Percentiles rank a stretch among this genome's conserved stretches.
Evolutionary conservation across 371 early-diverging fungal genomes (phyloP).

Genomic region (Coemansia sp.): DNA sequence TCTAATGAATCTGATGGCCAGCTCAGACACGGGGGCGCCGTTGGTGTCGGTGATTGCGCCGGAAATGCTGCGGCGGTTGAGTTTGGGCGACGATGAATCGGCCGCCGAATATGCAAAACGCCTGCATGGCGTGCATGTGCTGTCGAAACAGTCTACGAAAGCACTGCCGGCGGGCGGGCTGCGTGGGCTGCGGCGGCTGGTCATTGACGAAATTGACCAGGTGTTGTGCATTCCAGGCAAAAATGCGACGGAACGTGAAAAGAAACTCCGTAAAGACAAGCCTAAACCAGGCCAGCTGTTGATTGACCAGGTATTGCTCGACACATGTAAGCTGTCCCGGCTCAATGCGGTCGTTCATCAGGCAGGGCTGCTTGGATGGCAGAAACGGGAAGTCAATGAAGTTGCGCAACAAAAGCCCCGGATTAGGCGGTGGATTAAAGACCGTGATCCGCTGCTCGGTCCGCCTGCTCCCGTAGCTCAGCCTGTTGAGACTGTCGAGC

Average conservation of each 20-base stretch:
- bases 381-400: background rate
- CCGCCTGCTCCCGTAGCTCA: background rate
- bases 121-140: background rate
- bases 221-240: slow-evolving; percentile 36
- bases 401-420: background rate
- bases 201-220: slow-evolving; percentile 48
- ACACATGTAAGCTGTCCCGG: slow-evolving; percentile 2
- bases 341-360: background rate
- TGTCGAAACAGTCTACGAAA: background rate
- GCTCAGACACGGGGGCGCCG: background rate
- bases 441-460: slow-evolving; percentile 2
- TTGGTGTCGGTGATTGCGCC: background rate
- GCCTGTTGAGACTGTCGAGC: background rate
- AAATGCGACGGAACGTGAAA: slow-evolving; percentile 24
- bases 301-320: slow-evolving; percentile 26
- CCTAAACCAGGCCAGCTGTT: slow-evolving; percentile 42
- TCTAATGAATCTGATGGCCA: slow-evolving; percentile 19
- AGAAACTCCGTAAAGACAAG: slow-evolving; percentile 24
- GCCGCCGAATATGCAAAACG: background rate
- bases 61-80: background rate
- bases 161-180: background rate
- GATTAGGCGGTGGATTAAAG: slow-evolving; percentile 14
- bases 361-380: background rate
- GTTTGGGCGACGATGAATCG: background rate
- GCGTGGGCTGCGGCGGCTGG: slow-evolving; percentile 22